Conservation (phyloP, 2,329 filamentous ascomycete genomes). For the Fusarium sp. region DNA sequence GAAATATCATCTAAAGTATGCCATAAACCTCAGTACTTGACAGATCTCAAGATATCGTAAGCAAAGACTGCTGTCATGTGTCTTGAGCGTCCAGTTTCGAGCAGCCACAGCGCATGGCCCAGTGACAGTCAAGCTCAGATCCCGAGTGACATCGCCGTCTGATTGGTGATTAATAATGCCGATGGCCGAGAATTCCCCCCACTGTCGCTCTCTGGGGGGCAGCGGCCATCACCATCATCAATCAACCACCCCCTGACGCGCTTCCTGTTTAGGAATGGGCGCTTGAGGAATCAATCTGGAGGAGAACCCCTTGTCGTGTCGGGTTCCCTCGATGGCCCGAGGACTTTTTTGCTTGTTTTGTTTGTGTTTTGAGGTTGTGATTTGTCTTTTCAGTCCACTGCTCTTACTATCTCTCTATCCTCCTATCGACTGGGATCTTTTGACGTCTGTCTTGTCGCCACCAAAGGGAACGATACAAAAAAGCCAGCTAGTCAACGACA, state of each 20-base stretch:
- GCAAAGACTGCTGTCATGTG: constrained; percentile 5
- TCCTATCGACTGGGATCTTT: no score
- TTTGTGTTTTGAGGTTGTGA: background rate
- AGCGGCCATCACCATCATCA: constrained; percentile 10
- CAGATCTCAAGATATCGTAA: background rate
- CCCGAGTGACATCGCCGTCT: constrained; percentile 4
- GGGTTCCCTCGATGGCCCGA: constrained; percentile 9
- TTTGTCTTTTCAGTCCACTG: background rate
- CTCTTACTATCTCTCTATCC: no score
- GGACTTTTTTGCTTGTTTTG: constrained; percentile 10
- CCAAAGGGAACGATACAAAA: constrained; percentile 11
- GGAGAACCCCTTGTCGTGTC: constrained; percentile 22
- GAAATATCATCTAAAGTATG: background rate
- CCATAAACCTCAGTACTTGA: background rate
- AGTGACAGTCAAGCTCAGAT: constrained; percentile 32
- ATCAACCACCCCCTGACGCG: constrained; percentile 38
- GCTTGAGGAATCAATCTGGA: constrained; percentile 23
- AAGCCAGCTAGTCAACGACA: constrained; percentile 28
- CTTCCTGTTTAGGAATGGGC: constrained; percentile 38
- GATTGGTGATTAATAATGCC: constrained; percentile 23
- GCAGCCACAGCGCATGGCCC: constrained; percentile 15
- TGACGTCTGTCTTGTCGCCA: constrained; percentile 19
- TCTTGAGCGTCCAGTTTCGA: constrained; percentile 19
- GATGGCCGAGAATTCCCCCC: background rate
- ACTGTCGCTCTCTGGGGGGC: background rate